Evolutionary conservation across 371 early-diverging fungal genomes (phyloP), one percentile per base, ranked within the genome.

Genomic region (Rhizopus delemar): DNA sequence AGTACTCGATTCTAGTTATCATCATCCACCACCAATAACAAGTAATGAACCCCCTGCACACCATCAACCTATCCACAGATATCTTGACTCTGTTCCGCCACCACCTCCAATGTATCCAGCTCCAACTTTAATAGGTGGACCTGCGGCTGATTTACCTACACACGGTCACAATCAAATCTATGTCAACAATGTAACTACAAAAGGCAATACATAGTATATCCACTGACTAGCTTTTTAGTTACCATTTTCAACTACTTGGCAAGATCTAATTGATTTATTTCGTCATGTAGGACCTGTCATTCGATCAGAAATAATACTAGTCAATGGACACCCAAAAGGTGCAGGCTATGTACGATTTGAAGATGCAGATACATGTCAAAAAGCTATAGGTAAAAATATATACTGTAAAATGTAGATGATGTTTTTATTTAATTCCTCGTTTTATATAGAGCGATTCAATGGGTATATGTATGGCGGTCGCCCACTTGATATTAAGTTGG

Each of bases 251-350:
- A 87, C 87, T 9, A 87, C 87, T 5, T 78, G 82, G 69, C 81
- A 86, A 53, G 87, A 87, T 56, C 62, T 87, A 48, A 86, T 80
- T 59, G 87, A 87, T 45, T 57, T 87, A n/a, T 87, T 87, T 63
- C 75, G 82, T 53, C 81, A 81, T 50, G 87, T 69, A 57, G 87
- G 73, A 51, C 77, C 68, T 60, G 77, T 83, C 32, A 58, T 80
- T 11, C 67, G 81, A 51, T 68, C 86, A 3, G 87, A 87, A 60
- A 79, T 85, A 41, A 56, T 84, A 43, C 56, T 69, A 53, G 35
- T 62, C 6, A 72, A 72, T 56, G 87, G 86, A 8, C 77, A 84
- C 54, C 80, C 87, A 6, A 85, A 83, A 60, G 87, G 86, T 0
- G 76, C 86, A 13, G 87, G 87, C 1, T 59, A 81, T 59, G 87